Percentiles rank a stretch among this genome's conserved stretches.
These are phyloP conservation scores for Aspergillus diversus DNA, from an alignment of 495 filamentous ascomycete species.

Conservation along the genomic window DNA sequence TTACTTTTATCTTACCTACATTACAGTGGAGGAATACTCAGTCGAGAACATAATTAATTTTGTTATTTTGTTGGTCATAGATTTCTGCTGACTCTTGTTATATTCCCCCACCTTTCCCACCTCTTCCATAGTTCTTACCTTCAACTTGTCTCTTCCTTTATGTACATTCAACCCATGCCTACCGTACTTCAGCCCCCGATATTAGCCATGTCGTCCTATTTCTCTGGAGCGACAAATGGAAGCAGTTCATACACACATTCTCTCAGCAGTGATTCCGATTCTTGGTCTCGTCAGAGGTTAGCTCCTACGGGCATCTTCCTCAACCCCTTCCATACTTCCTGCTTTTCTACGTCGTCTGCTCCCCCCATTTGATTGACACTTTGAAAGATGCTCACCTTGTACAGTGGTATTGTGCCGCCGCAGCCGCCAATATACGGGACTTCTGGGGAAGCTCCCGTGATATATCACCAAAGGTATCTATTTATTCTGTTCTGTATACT, in stretches of 20 bases:
- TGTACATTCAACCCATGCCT: conserved; percentile 36
- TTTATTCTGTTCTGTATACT: conserved; percentile 21
- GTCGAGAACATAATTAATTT: conserved; percentile 9
- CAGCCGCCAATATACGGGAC: conserved; percentile 38
- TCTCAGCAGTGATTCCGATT: conserved; percentile 40
- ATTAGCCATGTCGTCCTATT: conserved; percentile 40
- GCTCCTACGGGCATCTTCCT: conserved; percentile 31
- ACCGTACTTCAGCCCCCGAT: conserved; percentile 37
- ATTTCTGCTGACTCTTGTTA: conserved; percentile 1
- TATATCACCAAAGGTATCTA: conserved; percentile 52
- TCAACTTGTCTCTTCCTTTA: conserved; percentile 24
- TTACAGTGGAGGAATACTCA: conserved; percentile 5
- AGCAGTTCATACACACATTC: conserved; percentile 39
- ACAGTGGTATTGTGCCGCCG: conserved; percentile 39
- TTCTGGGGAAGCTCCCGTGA: conserved; percentile 38
- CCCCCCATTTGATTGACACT: background rate
- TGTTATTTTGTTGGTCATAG: conserved; percentile 7
- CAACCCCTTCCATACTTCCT: conserved; percentile 3
- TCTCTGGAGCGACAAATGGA: conserved; percentile 37
- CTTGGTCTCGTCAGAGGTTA: conserved; percentile 49
- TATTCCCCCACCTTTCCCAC: conserved; percentile 9
- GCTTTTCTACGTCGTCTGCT: conserved; percentile 9
- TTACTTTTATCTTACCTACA: conserved; percentile 4
- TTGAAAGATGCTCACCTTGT: conserved; percentile 35
- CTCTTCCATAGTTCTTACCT: conserved; percentile 12